Evolutionary conservation across 2,329 filamentous ascomycete genomes (phyloP).

Genomic region (Epichloe gansuensis): DNA sequence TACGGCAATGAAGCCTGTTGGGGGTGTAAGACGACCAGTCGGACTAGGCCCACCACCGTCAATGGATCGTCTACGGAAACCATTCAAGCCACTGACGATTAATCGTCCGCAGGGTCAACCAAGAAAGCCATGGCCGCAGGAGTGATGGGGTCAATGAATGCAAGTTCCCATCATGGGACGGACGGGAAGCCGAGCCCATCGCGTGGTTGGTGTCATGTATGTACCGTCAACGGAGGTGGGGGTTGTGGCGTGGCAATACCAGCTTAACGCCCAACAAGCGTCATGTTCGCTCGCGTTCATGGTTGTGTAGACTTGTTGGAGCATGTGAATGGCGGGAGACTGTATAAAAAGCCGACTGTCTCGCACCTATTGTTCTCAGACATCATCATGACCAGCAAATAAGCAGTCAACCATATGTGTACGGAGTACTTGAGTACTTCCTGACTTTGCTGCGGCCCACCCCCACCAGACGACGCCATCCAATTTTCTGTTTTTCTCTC

Average conservation of each 20-base stretch:
- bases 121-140: neutral
- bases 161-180: no score
- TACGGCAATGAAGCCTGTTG: slow-evolving; percentile 23
- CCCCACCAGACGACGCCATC: no score
- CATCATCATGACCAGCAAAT: no score
- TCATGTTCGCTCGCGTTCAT: slow-evolving; percentile 7
- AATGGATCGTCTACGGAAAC: slow-evolving; percentile 39
- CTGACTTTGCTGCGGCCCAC: neutral
- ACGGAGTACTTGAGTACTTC: neutral
- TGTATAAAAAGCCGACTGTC: neutral
- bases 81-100: slow-evolving; percentile 46
- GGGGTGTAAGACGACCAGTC: slow-evolving; percentile 31
- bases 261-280: slow-evolving; percentile 15
- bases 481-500: no score
- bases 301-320: neutral
- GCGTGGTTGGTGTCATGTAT: neutral
- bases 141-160: no score
- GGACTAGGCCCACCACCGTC: slow-evolving; percentile 34
- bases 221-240: no score
- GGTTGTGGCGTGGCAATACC: neutral
- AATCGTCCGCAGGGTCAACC: slow-evolving; percentile 25
- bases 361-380: no score
- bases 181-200: no score
- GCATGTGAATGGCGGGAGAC: neutral
- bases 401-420: no score